phyloP scores from a whole-genome alignment of 2,329 filamentous ascomycete species.

The Lasiodiplodia citricola region DNA sequence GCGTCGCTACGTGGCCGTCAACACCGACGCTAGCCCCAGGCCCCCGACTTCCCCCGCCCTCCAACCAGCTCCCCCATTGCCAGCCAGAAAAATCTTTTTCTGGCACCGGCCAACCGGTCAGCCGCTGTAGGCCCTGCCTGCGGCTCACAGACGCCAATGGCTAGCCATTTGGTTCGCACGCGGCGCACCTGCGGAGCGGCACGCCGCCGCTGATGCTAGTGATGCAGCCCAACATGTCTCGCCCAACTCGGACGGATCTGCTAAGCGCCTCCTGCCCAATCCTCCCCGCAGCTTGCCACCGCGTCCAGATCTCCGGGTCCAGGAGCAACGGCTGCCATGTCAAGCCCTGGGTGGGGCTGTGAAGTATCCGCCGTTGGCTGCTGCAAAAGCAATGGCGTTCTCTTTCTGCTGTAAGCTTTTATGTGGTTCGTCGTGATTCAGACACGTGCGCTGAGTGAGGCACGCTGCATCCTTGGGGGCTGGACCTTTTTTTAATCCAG shows the following conservation, averaged over 20 bases:
- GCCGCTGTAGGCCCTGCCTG: constrained; percentile 22
- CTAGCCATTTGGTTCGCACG: neutral
- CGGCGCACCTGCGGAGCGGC: constrained; percentile 13
- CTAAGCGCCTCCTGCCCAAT: constrained; percentile 19
- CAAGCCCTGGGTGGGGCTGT: neutral
- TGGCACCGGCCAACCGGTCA: constrained; percentile 20
- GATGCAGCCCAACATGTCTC: constrained; percentile 24
- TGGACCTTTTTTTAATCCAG: constrained; percentile 8
- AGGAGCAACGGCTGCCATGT: neutral
- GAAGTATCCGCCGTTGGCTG: neutral
- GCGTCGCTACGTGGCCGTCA: constrained; percentile 20
- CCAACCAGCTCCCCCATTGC: constrained; percentile 11
- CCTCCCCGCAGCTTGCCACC: constrained; percentile 2
- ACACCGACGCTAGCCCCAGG: constrained; percentile 17
- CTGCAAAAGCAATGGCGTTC: neutral
- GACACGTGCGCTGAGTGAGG: constrained; percentile 20
- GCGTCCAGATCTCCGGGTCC: constrained; percentile 8
- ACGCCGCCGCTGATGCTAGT: constrained; percentile 19
- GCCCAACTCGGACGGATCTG: constrained; percentile 5
- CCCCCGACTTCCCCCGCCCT: constrained; percentile 15
- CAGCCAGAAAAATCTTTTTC: constrained; percentile 20
- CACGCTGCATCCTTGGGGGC: constrained; percentile 3
- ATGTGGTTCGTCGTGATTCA: constrained; percentile 9
- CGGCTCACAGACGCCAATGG: constrained; percentile 20
- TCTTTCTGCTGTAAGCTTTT: neutral